Conservation (phyloP, 2,329 filamentous ascomycete genomes). For the Phialemoniopsis sp. region DNA sequence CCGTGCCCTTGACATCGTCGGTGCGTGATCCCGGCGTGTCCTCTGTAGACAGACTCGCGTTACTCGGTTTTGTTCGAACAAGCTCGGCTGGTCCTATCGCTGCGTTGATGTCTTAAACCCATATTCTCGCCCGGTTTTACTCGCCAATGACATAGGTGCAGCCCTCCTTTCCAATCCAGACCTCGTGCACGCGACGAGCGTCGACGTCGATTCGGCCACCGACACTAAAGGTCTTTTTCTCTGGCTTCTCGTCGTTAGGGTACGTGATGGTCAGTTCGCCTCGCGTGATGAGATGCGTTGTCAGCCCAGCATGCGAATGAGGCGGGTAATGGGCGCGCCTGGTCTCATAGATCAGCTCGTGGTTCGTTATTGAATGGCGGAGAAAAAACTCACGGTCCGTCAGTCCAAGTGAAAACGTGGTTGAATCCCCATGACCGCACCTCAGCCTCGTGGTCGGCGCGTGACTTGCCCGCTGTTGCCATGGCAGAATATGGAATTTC, state of each 20-base stretch:
- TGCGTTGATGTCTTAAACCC: too few species aligned
- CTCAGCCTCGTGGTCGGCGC: slow-evolving; percentile 49
- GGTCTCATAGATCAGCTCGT: slow-evolving; percentile 3
- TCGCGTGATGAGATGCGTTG: slow-evolving; percentile 64
- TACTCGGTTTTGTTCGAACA: too few species aligned
- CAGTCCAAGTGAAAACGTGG: slow-evolving; percentile 69
- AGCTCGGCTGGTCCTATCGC: too few species aligned
- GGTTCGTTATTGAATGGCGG: neutral
- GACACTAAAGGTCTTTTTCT: slow-evolving; percentile 54
- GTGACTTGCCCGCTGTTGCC: slow-evolving; percentile 29
- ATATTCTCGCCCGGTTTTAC: too few species aligned
- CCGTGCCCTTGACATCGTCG: too few species aligned
- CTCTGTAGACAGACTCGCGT: too few species aligned
- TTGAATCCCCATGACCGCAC: slow-evolving; percentile 67
- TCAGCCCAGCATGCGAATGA: slow-evolving; percentile 60
- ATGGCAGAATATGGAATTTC: too few species aligned
- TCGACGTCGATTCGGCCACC: slow-evolving; percentile 65
- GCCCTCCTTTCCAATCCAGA: slow-evolving; percentile 62
- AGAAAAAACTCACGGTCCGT: slow-evolving; percentile 53
- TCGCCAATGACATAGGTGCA: slow-evolving; percentile 67
- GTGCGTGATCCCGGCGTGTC: too few species aligned
- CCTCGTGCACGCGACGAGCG: slow-evolving; percentile 60
- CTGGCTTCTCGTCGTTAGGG: slow-evolving; percentile 50
- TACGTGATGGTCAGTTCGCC: slow-evolving; percentile 66
- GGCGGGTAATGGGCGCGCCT: slow-evolving; percentile 67